Conservation (phyloP, 2,329 filamentous ascomycete genomes). For the Coniochaeta sp. region DNA sequence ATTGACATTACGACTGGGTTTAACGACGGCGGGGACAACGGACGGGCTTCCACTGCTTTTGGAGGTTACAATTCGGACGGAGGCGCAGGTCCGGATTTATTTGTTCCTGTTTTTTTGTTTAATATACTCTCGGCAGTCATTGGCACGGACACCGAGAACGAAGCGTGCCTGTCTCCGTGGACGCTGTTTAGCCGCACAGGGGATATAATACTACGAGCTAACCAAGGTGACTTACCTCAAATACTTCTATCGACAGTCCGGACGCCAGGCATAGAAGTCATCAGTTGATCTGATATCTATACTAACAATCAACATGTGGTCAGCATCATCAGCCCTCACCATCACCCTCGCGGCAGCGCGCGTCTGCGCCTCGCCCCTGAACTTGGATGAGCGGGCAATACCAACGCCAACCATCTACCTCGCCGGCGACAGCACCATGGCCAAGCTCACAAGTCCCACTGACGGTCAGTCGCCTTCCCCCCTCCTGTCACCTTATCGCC, state of each 20-base stretch:
- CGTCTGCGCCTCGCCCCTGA: neutral
- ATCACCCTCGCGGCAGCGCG: neutral
- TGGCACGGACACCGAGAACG: neutral
- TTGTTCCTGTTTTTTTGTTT: neutral
- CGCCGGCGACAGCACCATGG: constrained; percentile 51
- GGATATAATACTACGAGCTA: constrained; percentile 1
- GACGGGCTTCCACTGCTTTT: no score
- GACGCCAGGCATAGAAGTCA: no score
- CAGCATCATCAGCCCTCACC: neutral
- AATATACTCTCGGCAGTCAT: neutral
- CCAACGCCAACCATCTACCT: constrained; percentile 38
- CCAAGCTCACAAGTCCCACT: constrained; percentile 25
- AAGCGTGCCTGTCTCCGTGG: neutral
- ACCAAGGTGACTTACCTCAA: no score
- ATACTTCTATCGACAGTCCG: no score
- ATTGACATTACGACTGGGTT: no score
- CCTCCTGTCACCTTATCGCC: neutral
- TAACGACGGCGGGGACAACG: neutral
- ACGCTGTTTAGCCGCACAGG: neutral
- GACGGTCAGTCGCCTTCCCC: neutral
- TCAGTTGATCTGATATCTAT: no score
- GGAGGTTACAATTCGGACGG: neutral
- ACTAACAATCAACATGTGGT: neutral
- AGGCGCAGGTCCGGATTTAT: neutral
- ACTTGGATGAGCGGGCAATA: neutral